Conservation (phyloP, 176 grass and related monocot genomes). For the Eleusine indica region DNA sequence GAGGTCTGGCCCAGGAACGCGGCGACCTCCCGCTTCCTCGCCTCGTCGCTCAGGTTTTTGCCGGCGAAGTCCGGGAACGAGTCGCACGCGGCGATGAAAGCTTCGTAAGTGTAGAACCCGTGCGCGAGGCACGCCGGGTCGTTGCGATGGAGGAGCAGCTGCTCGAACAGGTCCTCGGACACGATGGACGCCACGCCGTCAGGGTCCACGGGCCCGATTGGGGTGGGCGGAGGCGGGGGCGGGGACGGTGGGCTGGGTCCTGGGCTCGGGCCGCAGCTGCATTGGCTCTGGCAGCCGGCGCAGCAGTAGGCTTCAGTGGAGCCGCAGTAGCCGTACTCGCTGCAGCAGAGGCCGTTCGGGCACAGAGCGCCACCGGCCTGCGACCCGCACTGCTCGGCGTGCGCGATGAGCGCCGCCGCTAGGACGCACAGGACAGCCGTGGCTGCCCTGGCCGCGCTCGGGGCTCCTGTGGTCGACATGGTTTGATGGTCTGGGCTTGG, state of each 20-base stretch:
- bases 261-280: neutral
- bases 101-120: constrained; percentile 61
- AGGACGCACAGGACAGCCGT: constrained; percentile 1
- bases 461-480: neutral
- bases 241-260: neutral
- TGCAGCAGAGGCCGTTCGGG: constrained; percentile 57
- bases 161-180: constrained; percentile 39
- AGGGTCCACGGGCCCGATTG: neutral
- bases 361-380: constrained; percentile 48
- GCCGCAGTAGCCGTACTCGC: constrained; percentile 51
- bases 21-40: constrained; percentile 46
- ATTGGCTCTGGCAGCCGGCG: constrained; percentile 49
- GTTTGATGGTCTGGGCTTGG: neutral
- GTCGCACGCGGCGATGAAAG: constrained; percentile 54
- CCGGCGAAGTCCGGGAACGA: constrained; percentile 44
- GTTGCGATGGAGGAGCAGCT: constrained; percentile 61
- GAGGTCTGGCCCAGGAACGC: constrained; percentile 72
- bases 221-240: too few species aligned
- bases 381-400: constrained; percentile 44
- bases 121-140: constrained; percentile 34
- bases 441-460: neutral
- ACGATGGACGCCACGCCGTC: constrained; percentile 47
- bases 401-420: neutral
- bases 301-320: constrained; percentile 30
- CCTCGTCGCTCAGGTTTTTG: neutral